Evolutionary conservation across 176 grass and related monocot species (phyloP), one percentile per base, ranked within the genome.

Genomic region (Paspalum vaginatum): DNA sequence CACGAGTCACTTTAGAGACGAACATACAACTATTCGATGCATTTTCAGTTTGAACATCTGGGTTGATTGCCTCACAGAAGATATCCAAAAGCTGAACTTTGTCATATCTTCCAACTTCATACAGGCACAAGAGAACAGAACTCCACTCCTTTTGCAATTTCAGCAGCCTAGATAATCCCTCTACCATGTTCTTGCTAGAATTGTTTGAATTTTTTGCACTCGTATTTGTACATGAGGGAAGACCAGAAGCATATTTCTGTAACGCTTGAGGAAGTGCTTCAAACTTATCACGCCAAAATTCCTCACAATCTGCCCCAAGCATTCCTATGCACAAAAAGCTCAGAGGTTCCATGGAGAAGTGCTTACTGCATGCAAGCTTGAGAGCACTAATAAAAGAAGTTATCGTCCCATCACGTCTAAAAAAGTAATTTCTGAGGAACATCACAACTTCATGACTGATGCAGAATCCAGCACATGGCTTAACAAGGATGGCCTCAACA

Each of bases 391-490:
- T 87, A 79, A 98, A 94, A 70, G 95, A 94, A 81, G 90, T 98
- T 79, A 94, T 83, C 56, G 95, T 98, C 47, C 90, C 92, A 79
- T 94, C 95, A 68, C 94, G 90, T 71, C 75, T 87, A 60, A 98
- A 87, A 77, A 98, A 98, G 87, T 94, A 98, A 71, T 98, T 98
- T 88, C 83, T 92, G 52, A 98, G 81, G 79, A 98, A 98, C 73
- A 76, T 17, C 8, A 88, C 83, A 67, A 93, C 89, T 83, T 91
- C 87, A 50, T 92, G 92, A 52, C 92, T 74, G 66, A 98, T 86
- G 61, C 80, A 85, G 81, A 94, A 98, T 73, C 85, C 84, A 73
- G 76, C 50, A 0, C 89, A 92, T 69, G 83, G 80, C 68, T 85
- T 85, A 77, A 93, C 89, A 81, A 98, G 95, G 70, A 93, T 73